Conservation (phyloP, 306 rosid genomes). For the Glycine latifolia region DNA sequence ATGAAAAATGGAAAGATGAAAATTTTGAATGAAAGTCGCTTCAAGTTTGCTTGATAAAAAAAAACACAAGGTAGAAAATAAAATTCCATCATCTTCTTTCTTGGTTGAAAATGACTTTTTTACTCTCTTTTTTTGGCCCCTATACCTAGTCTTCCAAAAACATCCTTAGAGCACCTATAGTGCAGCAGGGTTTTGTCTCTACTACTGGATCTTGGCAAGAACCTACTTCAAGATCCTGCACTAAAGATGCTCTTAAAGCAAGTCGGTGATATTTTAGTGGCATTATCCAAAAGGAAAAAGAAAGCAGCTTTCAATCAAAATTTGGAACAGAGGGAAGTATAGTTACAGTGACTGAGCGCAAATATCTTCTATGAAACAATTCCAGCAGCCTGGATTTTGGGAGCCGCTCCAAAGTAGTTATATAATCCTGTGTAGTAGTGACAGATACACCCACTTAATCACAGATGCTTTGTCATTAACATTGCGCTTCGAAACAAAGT, state of each 20-base stretch:
- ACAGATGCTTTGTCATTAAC: background rate
- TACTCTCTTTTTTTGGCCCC: background rate
- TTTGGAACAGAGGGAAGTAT: conserved; percentile 32
- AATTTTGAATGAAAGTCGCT: background rate
- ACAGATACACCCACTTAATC: conserved; percentile 25
- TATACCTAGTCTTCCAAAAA: background rate
- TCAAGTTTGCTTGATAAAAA: conserved; percentile 12
- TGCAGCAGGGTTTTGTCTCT: too few relatives aligned
- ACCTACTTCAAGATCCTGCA: too few relatives aligned
- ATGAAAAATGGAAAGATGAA: background rate
- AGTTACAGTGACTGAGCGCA: conserved; percentile 71
- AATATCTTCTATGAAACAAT: conserved; percentile 82
- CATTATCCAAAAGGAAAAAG: conserved; percentile 12
- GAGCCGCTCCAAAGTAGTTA: conserved; percentile 68
- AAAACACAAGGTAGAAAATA: background rate
- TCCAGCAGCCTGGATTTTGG: conserved; percentile 79
- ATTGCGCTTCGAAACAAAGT: conserved; percentile 1
- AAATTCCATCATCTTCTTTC: background rate
- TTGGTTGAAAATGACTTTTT: background rate
- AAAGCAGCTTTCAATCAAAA: conserved; percentile 26
- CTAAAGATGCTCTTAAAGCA: background rate
- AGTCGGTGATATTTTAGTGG: background rate
- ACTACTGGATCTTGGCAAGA: too few relatives aligned
- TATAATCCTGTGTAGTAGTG: conserved; percentile 68
- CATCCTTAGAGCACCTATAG: background rate